Evolutionary conservation across 2,329 filamentous ascomycete genomes (phyloP), one percentile per base, ranked within the genome.

Genomic region (Epichloe amarillans): DNA sequence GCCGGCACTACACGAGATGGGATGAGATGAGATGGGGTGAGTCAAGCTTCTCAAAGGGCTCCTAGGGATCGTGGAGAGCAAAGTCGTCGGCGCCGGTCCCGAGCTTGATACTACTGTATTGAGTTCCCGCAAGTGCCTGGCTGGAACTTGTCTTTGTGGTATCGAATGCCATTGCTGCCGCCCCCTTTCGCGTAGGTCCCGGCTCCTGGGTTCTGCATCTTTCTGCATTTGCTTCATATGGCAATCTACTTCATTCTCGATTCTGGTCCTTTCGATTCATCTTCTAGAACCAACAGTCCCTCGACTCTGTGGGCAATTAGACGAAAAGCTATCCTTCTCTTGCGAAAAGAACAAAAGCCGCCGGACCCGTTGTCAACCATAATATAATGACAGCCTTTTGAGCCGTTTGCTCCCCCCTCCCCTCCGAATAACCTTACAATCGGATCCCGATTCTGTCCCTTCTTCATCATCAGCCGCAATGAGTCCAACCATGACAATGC

Each of bases 401-500:
- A 45, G n/a, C 42, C 17, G 26, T 12, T 17, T 45, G 42, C 15
- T 3, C 4, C 4, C 33, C 8, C 23, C 7, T 11, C 5, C 41
- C 19, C 21, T 4, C 14, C 6, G 11, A 19, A 21, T 8, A 43
- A 23, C 14, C 41, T 21, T 3, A 43, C 12, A 4, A 42, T 14
- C 21, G 23, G 23, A 26, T 26, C 7, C 21, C 19, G 30, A 30
- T 14, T 14, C 10, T 44, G 10, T 12, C 15, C 6, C 21, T 11
- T 30, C 6, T 37, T 15, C 8, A 6, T n/a, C 33, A n/a, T 21
- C 43, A n/a, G 8, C 42, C 17, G 23, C 33, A 26, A 58, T 58
- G 58, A 55, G 50, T 49, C 35, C 53, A 35, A 53, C 54, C 12
- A 46, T 55, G 19, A 50, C 52, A 5, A 35, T 54, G 42, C 50